Percentiles rank a stretch among this genome's conserved stretches.
These are phyloP conservation scores for Pseudoneurospora amorphoporcata DNA, from an alignment of 495 filamentous ascomycete species.

Conservation along the genomic window DNA sequence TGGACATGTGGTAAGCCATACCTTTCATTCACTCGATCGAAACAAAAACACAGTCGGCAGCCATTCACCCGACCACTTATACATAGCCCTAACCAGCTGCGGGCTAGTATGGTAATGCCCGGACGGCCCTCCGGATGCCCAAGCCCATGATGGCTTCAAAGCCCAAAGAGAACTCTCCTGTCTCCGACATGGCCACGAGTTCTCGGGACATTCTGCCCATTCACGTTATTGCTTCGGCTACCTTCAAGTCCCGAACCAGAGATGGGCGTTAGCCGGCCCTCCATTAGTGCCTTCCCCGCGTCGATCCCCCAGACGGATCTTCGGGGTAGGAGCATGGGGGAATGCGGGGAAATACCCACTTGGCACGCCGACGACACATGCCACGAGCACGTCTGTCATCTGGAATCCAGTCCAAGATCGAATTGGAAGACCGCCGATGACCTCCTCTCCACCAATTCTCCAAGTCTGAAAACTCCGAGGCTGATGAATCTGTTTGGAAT, in stretches of 20 bases:
- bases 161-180: neutral
- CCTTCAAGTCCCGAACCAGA: neutral
- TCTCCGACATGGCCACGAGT: neutral
- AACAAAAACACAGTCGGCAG: neutral
- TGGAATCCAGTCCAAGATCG: neutral
- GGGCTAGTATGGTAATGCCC: neutral
- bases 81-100: neutral
- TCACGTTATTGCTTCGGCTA: neutral
- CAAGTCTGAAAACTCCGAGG: neutral
- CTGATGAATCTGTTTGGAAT: neutral
- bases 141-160: neutral
- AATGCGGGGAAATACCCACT: neutral
- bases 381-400: neutral
- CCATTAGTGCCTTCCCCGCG: neutral
- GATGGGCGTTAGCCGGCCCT: neutral
- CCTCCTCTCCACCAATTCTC: neutral
- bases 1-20: neutral
- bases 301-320: neutral
- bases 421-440: neutral
- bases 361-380: neutral
- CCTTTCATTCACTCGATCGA: neutral
- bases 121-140: neutral
- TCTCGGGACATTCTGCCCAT: neutral
- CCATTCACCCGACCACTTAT: neutral
- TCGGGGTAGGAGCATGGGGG: neutral